Percentiles rank a stretch among this genome's conserved stretches.
phyloP scores from a whole-genome alignment of 2,329 filamentous ascomycete species.

The Pseudodiploospora longispora region DNA sequence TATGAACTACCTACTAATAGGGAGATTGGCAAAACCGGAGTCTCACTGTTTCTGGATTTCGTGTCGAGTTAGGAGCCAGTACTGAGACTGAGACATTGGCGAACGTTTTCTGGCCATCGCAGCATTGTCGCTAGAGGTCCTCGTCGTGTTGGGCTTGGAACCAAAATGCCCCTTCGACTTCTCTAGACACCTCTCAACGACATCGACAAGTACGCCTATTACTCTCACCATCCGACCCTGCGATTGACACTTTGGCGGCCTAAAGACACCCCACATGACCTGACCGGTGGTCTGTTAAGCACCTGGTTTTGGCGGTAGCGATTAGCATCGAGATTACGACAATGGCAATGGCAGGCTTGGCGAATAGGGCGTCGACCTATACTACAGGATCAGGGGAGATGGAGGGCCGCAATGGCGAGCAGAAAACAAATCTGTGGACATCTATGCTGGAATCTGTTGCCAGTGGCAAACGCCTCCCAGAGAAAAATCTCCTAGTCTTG shows the following conservation, averaged over 20 bases:
- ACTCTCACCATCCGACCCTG: conserved; percentile 3
- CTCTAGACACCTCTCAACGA: conserved; percentile 15
- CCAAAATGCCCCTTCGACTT: conserved; percentile 21
- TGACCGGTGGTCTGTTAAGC: background rate
- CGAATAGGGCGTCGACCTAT: conserved; percentile 51
- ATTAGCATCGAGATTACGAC: conserved; percentile 11
- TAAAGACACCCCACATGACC: background rate
- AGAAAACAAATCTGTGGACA: conserved; percentile 88
- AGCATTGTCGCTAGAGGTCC: background rate
- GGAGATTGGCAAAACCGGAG: conserved; percentile 12
- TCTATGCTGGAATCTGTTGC: conserved; percentile 87
- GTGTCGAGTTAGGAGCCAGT: background rate
- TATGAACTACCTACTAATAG: conserved; percentile 7
- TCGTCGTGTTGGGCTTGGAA: conserved; percentile 8
- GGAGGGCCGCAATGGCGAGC: conserved; percentile 55
- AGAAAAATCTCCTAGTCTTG: conserved; percentile 84
- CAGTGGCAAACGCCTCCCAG: conserved; percentile 79
- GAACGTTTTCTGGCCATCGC: conserved; percentile 2
- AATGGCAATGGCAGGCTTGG: conserved; percentile 48
- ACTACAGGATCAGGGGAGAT: conserved; percentile 47
- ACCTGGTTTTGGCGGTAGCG: conserved; percentile 6
- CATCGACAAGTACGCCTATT: conserved; percentile 1
- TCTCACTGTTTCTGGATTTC: background rate
- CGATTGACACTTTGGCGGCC: background rate
- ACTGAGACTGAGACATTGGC: conserved; percentile 9